These are phyloP conservation scores for Harringtonia aguacate DNA, from an alignment of 2,329 filamentous ascomycete species.

Conservation along the genomic window DNA sequence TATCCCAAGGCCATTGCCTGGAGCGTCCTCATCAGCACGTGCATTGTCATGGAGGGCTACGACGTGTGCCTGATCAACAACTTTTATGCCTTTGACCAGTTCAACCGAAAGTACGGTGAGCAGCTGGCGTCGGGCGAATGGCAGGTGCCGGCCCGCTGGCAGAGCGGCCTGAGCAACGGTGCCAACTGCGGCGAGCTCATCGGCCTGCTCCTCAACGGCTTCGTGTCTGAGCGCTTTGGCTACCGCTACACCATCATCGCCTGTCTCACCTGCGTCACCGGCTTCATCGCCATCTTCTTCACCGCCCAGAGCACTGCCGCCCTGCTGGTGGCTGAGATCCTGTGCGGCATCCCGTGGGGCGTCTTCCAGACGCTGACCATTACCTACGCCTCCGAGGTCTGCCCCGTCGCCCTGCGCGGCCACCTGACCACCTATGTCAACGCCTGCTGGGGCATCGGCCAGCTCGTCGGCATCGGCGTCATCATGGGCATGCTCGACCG, in stretches of 20 bases:
- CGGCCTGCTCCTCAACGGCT: slow-evolving; percentile 56
- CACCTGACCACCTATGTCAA: slow-evolving; percentile 67
- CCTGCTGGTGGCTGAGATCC: slow-evolving; percentile 49
- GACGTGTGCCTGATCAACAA: slow-evolving; percentile 74
- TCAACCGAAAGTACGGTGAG: slow-evolving; percentile 47
- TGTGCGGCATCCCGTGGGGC: slow-evolving; percentile 43
- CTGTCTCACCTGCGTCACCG: slow-evolving; percentile 41
- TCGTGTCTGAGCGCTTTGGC: slow-evolving; percentile 55
- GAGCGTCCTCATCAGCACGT: slow-evolving; percentile 80
- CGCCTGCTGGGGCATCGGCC: slow-evolving; percentile 69
- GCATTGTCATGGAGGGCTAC: slow-evolving; percentile 87
- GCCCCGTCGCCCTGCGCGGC: slow-evolving; percentile 59
- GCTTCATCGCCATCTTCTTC: slow-evolving; percentile 54
- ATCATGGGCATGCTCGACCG: slow-evolving; percentile 57
- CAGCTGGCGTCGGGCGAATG: slow-evolving; percentile 32
- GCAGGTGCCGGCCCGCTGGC: slow-evolving; percentile 50
- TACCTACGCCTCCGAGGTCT: slow-evolving; percentile 63
- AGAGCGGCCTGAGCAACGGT: slow-evolving; percentile 46
- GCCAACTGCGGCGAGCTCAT: slow-evolving; percentile 54
- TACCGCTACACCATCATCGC: slow-evolving; percentile 54
- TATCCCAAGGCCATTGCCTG: slow-evolving; percentile 82
- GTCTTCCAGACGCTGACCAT: slow-evolving; percentile 33
- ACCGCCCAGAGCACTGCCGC: slow-evolving; percentile 49
- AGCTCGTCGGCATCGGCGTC: slow-evolving; percentile 63
- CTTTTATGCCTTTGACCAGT: slow-evolving; percentile 46